Evolutionary conservation across 1,284 basidiomycete genomes (phyloP).

Genomic region (Rhodotorula sp.): DNA sequence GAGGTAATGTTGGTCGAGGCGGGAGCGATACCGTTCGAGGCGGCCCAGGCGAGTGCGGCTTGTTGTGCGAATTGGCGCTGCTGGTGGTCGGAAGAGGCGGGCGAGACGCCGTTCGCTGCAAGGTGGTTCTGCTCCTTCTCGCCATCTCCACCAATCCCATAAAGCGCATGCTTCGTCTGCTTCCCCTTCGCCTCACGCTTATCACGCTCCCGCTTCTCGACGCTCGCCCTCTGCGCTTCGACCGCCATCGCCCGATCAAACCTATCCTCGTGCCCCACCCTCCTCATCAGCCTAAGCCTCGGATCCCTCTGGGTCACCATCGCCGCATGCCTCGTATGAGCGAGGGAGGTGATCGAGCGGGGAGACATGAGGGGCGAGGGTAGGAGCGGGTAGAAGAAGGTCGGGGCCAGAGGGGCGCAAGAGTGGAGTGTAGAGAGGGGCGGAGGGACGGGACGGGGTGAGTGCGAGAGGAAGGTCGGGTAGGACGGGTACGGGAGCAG

Average conservation of each 20-base stretch:
- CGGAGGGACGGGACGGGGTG: background rate
- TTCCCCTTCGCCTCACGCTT: background rate
- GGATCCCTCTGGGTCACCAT: background rate
- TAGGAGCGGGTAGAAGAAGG: constrained; percentile 8
- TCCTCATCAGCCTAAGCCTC: background rate
- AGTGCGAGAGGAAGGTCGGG: background rate
- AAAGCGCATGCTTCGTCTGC: background rate
- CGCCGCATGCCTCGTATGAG: background rate
- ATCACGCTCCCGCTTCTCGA: background rate
- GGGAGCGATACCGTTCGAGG: background rate
- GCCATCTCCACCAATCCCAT: background rate
- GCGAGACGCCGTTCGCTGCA: no score
- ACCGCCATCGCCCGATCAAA: background rate
- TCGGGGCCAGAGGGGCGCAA: background rate
- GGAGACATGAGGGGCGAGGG: constrained; percentile 9
- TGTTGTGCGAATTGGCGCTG: background rate
- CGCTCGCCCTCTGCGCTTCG: background rate
- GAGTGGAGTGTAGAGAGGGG: no score
- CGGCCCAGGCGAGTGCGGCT: background rate
- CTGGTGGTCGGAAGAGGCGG: background rate
- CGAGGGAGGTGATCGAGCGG: background rate
- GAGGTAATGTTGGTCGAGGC: background rate
- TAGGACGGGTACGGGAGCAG: background rate
- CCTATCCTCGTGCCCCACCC: constrained; percentile 6
- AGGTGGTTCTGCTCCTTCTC: background rate